phyloP scores from a whole-genome alignment of 257 asterid species.

The Nicotiana otophora region DNA sequence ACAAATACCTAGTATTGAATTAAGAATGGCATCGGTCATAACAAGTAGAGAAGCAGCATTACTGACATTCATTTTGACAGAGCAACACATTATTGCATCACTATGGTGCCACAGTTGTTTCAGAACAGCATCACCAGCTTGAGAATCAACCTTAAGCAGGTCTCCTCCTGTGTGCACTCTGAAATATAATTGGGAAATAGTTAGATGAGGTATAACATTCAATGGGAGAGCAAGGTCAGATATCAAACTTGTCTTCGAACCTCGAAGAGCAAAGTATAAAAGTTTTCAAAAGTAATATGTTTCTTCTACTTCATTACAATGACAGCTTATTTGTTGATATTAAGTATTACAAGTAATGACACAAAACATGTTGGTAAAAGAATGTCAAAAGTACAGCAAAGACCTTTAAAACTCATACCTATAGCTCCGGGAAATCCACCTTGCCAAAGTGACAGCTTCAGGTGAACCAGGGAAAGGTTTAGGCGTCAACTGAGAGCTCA shows the following conservation, averaged over 20 bases:
- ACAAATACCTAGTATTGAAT: not conserved
- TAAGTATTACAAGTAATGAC: not conserved
- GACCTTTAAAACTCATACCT: constrained; percentile 31
- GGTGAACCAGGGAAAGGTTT: constrained; percentile 72
- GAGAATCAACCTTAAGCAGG: constrained; percentile 47
- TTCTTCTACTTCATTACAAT: not conserved
- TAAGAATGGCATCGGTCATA: not conserved
- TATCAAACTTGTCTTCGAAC: not conserved
- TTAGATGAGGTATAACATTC: not conserved
- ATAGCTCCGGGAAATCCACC: constrained; percentile 80
- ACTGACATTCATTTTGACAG: constrained; percentile 74
- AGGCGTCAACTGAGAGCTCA: constrained; percentile 49
- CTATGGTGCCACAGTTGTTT: constrained; percentile 85
- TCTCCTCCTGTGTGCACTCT: constrained; percentile 82
- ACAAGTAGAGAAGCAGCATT: not conserved
- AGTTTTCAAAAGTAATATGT: not conserved
- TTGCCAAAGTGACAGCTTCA: constrained; percentile 66
- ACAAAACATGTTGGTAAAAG: not conserved
- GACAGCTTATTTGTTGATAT: not conserved
- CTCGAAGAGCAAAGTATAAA: not conserved
- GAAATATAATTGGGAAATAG: not conserved
- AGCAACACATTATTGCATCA: constrained; percentile 92
- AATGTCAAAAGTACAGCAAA: not conserved
- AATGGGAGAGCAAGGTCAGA: not conserved
- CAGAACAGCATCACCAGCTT: constrained; percentile 60